Percentiles rank a stretch among this genome's conserved stretches.
Conservation (phyloP, 441 rosid species). For the Manihot esculenta region DNA sequence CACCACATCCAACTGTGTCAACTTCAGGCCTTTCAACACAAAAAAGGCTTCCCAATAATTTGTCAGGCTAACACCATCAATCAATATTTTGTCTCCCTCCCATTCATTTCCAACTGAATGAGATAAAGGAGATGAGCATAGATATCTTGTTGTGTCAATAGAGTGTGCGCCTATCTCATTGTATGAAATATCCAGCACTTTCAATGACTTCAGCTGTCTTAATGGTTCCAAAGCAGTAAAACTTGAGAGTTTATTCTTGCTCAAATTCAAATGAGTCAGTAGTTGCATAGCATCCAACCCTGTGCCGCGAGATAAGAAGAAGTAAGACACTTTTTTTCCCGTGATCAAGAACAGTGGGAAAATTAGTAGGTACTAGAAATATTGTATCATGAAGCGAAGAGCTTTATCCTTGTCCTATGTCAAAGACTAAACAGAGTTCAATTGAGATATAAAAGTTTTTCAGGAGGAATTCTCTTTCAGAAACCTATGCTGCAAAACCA, state of each 20-base stretch:
- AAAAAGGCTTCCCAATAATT: conserved; percentile 71
- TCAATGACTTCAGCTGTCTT: conserved; percentile 57
- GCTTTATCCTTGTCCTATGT: neutral
- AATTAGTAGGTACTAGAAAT: conserved; percentile 3
- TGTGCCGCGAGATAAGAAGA: conserved; percentile 23
- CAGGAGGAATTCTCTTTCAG: neutral
- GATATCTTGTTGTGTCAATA: conserved; percentile 70
- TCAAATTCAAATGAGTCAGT: conserved; percentile 64
- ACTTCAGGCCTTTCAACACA: conserved; percentile 51
- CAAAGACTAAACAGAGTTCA: neutral
- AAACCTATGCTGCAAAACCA: neutral
- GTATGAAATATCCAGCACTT: conserved; percentile 67
- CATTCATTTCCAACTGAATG: conserved; percentile 47
- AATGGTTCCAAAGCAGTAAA: conserved; percentile 73
- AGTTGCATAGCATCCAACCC: conserved; percentile 90
- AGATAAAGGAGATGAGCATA: conserved; percentile 72
- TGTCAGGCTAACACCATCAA: conserved; percentile 26
- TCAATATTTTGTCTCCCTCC: conserved; percentile 34
- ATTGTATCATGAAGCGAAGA: neutral
- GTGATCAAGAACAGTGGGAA: conserved; percentile 3
- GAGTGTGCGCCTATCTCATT: conserved; percentile 81
- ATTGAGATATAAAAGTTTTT: neutral
- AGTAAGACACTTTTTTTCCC: too few species aligned
- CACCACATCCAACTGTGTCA: conserved; percentile 59
- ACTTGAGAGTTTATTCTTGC: conserved; percentile 65